These are phyloP conservation scores for Dryadomyces sulphureus DNA, from an alignment of 2,329 filamentous ascomycete species.

Conservation along the genomic window DNA sequence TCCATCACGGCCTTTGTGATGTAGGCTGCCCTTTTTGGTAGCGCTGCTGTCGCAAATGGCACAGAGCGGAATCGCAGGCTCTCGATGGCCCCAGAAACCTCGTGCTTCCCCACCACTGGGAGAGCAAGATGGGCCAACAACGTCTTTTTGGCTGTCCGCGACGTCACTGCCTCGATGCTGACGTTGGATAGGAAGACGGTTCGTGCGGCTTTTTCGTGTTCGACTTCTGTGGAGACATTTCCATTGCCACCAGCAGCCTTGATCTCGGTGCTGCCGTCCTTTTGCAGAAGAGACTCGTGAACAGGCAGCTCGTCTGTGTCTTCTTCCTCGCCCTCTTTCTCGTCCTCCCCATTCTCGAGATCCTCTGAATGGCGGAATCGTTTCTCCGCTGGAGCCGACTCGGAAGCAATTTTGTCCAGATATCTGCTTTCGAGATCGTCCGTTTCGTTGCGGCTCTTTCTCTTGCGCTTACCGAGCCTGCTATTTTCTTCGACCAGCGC, in stretches of 20 bases:
- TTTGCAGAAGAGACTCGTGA: conserved; percentile 41
- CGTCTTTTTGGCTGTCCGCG: conserved; percentile 65
- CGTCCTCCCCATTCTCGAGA: conserved; percentile 17
- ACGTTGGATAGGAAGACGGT: conserved; percentile 93
- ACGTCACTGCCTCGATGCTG: conserved; percentile 65
- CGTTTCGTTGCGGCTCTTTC: conserved; percentile 42
- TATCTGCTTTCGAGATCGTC: conserved; percentile 60
- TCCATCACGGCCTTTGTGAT: conserved; percentile 85
- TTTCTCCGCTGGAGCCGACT: conserved; percentile 30
- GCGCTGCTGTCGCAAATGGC: conserved; percentile 58
- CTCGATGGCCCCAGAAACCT: conserved; percentile 56
- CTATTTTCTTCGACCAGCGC: conserved; percentile 27
- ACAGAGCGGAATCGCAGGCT: conserved; percentile 91
- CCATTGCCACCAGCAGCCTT: conserved; percentile 30
- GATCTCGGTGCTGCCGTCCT: conserved; percentile 7
- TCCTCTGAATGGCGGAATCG: conserved; percentile 31
- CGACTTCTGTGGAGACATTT: conserved; percentile 20
- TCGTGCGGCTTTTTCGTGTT: conserved; percentile 53
- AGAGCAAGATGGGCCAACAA: conserved; percentile 67
- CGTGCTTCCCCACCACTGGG: conserved; percentile 55
- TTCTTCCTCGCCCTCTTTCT: conserved; percentile 24
- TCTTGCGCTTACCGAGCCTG: conserved; percentile 47
- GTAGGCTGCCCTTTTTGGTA: conserved; percentile 90
- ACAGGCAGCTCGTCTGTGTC: conserved; percentile 25
- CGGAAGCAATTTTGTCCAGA: conserved; percentile 47